phyloP scores from a whole-genome alignment of 2,329 filamentous ascomycete genomes.

The Botrytis galanthina region DNA sequence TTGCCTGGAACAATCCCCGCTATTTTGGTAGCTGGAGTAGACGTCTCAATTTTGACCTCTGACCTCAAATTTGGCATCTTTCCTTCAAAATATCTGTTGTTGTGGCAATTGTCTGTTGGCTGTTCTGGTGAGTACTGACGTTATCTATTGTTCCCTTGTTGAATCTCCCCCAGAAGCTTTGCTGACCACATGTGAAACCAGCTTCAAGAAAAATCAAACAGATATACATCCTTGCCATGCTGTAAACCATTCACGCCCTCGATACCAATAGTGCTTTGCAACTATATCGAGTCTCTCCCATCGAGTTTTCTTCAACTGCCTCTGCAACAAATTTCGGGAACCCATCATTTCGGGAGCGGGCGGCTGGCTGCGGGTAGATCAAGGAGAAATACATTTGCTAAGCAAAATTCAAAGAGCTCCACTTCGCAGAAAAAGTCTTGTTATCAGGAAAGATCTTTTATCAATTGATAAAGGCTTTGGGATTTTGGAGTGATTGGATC shows the following conservation, averaged over 20 bases:
- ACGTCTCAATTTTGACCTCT: constrained; percentile 12
- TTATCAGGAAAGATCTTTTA: constrained; percentile 3
- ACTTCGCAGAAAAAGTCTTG: constrained; percentile 18
- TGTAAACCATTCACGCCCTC: constrained; percentile 24
- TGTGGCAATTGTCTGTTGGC: neutral
- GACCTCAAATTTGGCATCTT: neutral
- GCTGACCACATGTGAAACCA: constrained; percentile 18
- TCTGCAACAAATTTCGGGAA: neutral
- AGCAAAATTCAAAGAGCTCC: constrained; percentile 17
- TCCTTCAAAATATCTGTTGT: neutral
- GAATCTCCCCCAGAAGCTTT: neutral
- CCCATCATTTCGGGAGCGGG: neutral
- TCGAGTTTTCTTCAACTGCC: constrained; percentile 9
- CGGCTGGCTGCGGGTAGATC: constrained; percentile 11
- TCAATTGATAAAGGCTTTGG: neutral
- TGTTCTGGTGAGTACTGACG: neutral
- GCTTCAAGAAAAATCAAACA: constrained; percentile 11
- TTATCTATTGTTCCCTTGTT: neutral
- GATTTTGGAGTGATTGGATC: neutral
- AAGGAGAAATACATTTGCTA: constrained; percentile 18
- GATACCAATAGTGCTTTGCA: constrained; percentile 20
- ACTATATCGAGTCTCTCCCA: constrained; percentile 16
- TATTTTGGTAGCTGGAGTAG: constrained; percentile 11
- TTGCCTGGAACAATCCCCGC: constrained; percentile 21
- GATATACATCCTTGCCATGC: constrained; percentile 26